These are phyloP conservation scores for Plasmodium blacklocki DNA, from an alignment of 169 alveolate species.

Conservation along the genomic window DNA sequence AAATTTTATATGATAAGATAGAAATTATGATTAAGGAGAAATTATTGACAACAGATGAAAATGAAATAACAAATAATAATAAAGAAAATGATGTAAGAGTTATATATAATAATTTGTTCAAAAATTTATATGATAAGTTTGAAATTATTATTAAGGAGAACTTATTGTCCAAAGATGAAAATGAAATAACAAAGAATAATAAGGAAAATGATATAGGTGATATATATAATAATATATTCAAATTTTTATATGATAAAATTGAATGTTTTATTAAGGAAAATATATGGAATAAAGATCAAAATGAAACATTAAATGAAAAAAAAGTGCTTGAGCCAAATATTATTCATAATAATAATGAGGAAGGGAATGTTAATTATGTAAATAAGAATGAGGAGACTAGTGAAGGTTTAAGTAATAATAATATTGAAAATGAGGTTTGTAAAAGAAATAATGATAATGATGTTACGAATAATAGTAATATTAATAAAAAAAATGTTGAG, in stretches of 20 bases:
- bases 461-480: too few species aligned
- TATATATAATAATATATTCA: background rate
- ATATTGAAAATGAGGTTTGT: background rate
- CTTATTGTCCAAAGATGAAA: background rate
- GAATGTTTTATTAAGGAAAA: slow-evolving; percentile 8
- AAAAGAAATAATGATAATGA: too few species aligned
- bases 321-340: background rate
- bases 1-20: background rate
- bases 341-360: background rate
- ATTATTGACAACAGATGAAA: background rate
- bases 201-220: background rate
- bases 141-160: background rate
- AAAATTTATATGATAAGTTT: background rate
- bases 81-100: background rate
- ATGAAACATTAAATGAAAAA: slow-evolving; percentile 17
- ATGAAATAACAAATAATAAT: background rate
- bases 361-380: too few species aligned
- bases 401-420: background rate
- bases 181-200: background rate
- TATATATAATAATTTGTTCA: background rate
- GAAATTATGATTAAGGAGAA: background rate
- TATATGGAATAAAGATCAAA: slow-evolving; percentile 3
- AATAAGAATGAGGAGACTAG: background rate
- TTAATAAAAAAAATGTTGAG: too few species aligned
- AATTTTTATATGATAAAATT: background rate